A percentile compares a stretch with the other conserved stretches of the same genome.
These are phyloP conservation scores for Neoboletus magnificus DNA, from an alignment of 768 basidiomycete species.

Conservation along the genomic window DNA sequence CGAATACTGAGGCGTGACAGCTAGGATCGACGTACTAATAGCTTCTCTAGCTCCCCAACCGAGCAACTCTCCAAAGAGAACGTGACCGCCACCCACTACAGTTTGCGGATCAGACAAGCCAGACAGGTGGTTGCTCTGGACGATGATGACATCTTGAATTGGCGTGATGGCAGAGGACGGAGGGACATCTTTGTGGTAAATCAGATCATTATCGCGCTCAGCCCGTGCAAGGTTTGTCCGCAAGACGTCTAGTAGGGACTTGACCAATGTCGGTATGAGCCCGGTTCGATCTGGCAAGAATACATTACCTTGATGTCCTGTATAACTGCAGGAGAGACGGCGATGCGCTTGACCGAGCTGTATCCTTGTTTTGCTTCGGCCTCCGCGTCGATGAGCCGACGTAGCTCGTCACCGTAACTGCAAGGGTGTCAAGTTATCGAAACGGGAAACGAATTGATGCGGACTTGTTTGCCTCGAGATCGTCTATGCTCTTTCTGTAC, in stretches of 20 bases:
- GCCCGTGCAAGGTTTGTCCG: constrained; percentile 67
- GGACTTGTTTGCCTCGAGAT: constrained; percentile 72
- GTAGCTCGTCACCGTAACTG: constrained; percentile 88
- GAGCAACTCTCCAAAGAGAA: constrained; percentile 73
- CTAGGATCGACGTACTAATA: constrained; percentile 55
- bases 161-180: constrained; percentile 61
- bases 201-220: constrained; percentile 89
- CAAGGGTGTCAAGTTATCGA: constrained; percentile 7
- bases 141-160: constrained; percentile 65
- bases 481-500: constrained; percentile 85
- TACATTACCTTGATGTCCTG: constrained; percentile 72
- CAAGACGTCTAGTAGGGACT: constrained; percentile 77
- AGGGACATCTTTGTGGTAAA: constrained; percentile 89
- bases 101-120: constrained; percentile 57
- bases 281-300: not conserved
- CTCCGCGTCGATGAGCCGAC: constrained; percentile 69
- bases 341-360: constrained; percentile 60
- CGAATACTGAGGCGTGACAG: not conserved
- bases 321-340: constrained; percentile 59
- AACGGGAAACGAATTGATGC: constrained; percentile 11
- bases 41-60: constrained; percentile 88
- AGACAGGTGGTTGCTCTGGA: constrained; percentile 52
- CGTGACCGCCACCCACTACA: constrained; percentile 48
- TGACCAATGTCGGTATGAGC: constrained; percentile 1
- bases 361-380: constrained; percentile 66